Evolutionary conservation across 2,329 filamentous ascomycete species (phyloP), one percentile per base, ranked within the genome.

Genomic region (Fusarium mundagurra): DNA sequence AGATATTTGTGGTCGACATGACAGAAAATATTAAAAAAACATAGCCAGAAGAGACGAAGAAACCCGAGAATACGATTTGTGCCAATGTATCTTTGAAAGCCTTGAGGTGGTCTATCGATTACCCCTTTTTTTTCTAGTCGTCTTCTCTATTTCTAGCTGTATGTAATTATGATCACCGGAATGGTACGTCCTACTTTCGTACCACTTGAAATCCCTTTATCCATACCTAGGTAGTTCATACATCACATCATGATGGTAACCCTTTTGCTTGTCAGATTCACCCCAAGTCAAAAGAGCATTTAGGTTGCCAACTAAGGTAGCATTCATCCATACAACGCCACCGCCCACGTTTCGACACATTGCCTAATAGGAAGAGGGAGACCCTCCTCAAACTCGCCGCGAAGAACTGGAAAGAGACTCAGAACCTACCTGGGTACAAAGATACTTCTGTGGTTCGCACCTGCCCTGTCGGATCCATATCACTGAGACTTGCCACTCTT

Each of bases 401-500:
- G 20, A 39, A 39, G 38, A 39, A 39, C 38, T 39, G 20, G 38
- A 39, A 39, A 39, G 38, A 39, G 38, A 20, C 38, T 39, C 38
- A 22, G 38, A 39, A 22, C 10, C 38, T 39, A 13, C 38, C 7
- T 39, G 20, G 38, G 20, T 22, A 39, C 38, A 39, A 39, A 39
- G 38, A 22, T 39, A 39, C 38, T 39, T 39, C 38, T 39, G 20
- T 22, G 38, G 11, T 39, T 39, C 38, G 38, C 11, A 22, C 20
- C 11, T 39, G 20, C 12, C 38, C 38, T 22, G 11, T 22, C 38
- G 12, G 38, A 22, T 39, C 18, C 18, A 8, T n/a, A 47, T 75
- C 24, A 75, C 59, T 73, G 59, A 43, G 50, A 45, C 59, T 66
- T 84, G 34, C 75, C 79, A 50, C 84, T 83, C 78, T 83, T 83